These are phyloP conservation scores for Hexamita inflata DNA, from an alignment of 208 protist species.

Conservation along the genomic window DNA sequence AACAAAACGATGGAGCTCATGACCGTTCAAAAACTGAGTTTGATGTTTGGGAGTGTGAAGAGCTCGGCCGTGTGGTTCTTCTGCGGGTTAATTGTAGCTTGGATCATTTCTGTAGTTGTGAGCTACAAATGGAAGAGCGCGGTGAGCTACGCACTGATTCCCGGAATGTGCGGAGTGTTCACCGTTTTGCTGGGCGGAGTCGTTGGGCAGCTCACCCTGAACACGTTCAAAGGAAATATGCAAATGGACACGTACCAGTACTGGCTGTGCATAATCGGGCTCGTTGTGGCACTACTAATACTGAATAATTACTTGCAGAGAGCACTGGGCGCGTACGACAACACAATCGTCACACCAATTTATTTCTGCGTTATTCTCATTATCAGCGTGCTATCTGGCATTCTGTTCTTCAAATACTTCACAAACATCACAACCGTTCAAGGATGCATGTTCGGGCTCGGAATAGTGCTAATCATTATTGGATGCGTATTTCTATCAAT, in stretches of 20 bases:
- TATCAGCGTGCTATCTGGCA: not conserved
- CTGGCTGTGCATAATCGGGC: not conserved
- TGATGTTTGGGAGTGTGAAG: no score
- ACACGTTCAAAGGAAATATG: not conserved
- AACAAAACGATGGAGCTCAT: no score
- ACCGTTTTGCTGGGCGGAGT: not conserved
- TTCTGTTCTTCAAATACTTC: slow-evolving; percentile 19
- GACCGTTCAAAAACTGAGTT: no score
- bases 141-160: not conserved
- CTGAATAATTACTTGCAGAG: not conserved
- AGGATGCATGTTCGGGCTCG: not conserved
- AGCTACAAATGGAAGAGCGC: no score
- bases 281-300: not conserved
- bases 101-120: no score
- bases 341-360: not conserved
- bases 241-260: not conserved
- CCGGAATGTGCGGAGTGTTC: not conserved
- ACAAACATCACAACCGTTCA: not conserved
- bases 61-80: no score
- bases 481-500: slow-evolving; percentile 3
- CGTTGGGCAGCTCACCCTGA: slow-evolving; percentile 5
- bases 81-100: no score
- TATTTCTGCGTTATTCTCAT: not conserved
- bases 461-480: not conserved
- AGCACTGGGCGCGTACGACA: not conserved